A percentile compares a stretch with the other conserved stretches of the same genome.
Conservation (phyloP, 305 asterid species). For the Solanum hybrid region DNA sequence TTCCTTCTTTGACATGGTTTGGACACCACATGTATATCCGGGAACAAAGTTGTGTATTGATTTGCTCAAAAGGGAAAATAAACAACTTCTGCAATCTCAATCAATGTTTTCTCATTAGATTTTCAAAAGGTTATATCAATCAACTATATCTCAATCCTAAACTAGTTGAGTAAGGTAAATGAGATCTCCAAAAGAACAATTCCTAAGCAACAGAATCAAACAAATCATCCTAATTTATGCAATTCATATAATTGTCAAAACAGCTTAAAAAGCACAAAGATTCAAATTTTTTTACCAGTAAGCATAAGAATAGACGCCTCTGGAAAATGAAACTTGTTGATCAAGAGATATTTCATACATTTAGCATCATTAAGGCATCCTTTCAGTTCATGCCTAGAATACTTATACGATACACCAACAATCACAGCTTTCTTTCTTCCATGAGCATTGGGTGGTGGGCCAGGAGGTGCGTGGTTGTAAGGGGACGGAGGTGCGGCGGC, state of each 20-base stretch:
- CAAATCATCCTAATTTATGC: background rate
- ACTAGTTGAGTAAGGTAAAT: background rate
- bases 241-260: background rate
- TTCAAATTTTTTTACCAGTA: conserved; percentile 42
- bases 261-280: background rate
- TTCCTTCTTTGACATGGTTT: background rate
- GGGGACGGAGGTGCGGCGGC: conserved; percentile 42
- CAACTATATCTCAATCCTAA: background rate
- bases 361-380: conserved; percentile 93
- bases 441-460: conserved; percentile 61
- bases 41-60: background rate
- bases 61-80: background rate
- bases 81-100: background rate
- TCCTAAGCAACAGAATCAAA: background rate
- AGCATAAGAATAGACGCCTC: conserved; percentile 85
- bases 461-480: conserved; percentile 57
- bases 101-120: background rate
- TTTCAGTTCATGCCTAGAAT: conserved; percentile 80
- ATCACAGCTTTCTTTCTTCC: conserved; percentile 91
- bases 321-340: conserved; percentile 71
- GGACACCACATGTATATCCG: background rate
- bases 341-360: conserved; percentile 74
- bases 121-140: background rate
- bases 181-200: background rate
- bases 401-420: conserved; percentile 72